Evolutionary conservation across 148 eudicot genomes (phyloP).

Genomic region (Silene uniflora): DNA sequence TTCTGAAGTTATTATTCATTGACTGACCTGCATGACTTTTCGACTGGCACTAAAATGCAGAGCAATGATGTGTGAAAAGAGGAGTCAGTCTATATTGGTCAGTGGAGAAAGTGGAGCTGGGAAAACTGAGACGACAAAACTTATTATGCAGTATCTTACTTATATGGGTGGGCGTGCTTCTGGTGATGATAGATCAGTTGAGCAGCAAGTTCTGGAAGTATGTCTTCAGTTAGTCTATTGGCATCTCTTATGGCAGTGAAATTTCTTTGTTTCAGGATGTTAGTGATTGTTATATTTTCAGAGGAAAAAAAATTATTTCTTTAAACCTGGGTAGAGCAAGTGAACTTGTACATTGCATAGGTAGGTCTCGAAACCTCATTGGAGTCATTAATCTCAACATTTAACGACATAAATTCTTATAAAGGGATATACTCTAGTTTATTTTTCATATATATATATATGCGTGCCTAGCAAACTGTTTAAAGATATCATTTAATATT

Average conservation of each 20-base stretch:
- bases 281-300: not conserved
- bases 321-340: not conserved
- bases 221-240: slow-evolving; percentile 21
- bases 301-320: slow-evolving; percentile 3
- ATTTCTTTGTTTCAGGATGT: slow-evolving; percentile 3
- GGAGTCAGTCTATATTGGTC: slow-evolving; percentile 93
- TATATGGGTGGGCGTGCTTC: slow-evolving; percentile 96
- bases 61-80: slow-evolving; percentile 79
- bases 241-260: not conserved
- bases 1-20: slow-evolving; percentile 9
- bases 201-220: slow-evolving; percentile 99
- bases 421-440: not conserved
- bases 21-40: slow-evolving; percentile 26
- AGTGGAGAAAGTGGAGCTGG: slow-evolving; percentile 99
- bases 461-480: not conserved
- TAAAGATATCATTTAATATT: not conserved
- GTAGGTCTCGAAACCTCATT: not conserved
- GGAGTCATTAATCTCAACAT: not conserved
- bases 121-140: slow-evolving; percentile 94
- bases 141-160: slow-evolving; percentile 96
- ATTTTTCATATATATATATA: not conserved
- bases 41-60: slow-evolving; percentile 41
- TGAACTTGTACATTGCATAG: slow-evolving; percentile 10
- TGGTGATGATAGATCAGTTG: slow-evolving; percentile 84
- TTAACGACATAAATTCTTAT: not conserved